Evolutionary conservation across 2,329 filamentous ascomycete species (phyloP).

Genomic region (Chrysosporium keratinophilum): DNA sequence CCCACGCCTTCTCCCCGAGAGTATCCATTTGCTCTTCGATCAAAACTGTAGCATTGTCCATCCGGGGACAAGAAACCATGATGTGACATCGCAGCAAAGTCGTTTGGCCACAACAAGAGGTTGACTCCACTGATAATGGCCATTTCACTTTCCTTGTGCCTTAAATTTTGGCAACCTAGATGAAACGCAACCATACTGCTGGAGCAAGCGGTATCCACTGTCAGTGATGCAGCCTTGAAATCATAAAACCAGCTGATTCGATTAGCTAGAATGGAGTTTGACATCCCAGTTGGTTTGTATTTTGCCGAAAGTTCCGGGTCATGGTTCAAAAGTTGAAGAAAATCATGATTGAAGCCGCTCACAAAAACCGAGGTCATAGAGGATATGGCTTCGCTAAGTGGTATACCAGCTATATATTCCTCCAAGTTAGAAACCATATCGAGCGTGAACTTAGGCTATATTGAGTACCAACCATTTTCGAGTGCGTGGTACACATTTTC

Average conservation of each 20-base stretch:
- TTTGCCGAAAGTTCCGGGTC: conserved; percentile 14
- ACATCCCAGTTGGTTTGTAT: conserved; percentile 13
- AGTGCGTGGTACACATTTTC: conserved; percentile 18
- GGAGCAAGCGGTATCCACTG: conserved; percentile 24
- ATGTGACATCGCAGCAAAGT: conserved; percentile 10
- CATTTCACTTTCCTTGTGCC: conserved; percentile 16
- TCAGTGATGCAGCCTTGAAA: conserved; percentile 20
- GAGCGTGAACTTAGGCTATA: neutral
- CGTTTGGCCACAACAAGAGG: conserved; percentile 7
- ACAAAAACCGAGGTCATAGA: conserved; percentile 18
- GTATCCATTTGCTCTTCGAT: conserved; percentile 34
- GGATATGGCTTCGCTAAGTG: conserved; percentile 14
- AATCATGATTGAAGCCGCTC: conserved; percentile 17
- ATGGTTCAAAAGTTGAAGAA: conserved; percentile 9
- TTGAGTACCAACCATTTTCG: conserved; percentile 16
- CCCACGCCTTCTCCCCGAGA: conserved; percentile 36
- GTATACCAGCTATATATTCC: conserved; percentile 15
- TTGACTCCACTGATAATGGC: conserved; percentile 14
- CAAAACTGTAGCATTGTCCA: conserved; percentile 23
- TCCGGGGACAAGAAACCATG: conserved; percentile 18
- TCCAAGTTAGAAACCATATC: neutral
- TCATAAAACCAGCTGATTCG: conserved; percentile 25
- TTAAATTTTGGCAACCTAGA: conserved; percentile 20
- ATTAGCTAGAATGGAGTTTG: conserved; percentile 17
- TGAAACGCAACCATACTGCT: conserved; percentile 23